phyloP scores from a whole-genome alignment of 768 basidiomycete genomes.

The Tylopilus cervinicoccineus region DNA sequence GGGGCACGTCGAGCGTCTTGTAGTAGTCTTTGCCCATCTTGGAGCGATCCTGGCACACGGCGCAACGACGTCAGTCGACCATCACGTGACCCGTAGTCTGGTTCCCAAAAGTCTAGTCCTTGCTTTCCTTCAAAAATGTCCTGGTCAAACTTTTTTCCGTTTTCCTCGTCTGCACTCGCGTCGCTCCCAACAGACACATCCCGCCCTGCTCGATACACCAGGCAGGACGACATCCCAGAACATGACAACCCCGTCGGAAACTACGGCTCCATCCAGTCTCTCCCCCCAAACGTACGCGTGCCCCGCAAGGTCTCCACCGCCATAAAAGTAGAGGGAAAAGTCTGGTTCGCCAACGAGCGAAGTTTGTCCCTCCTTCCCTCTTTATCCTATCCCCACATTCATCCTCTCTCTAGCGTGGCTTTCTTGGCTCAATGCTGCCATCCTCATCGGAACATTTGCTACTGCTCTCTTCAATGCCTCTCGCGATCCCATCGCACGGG shows the following conservation, averaged over 20 bases:
- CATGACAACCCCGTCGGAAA: slow-evolving; percentile 54
- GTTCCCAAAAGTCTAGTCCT: no score
- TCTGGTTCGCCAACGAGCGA: slow-evolving; percentile 97
- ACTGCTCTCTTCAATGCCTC: slow-evolving; percentile 89
- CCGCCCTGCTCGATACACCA: slow-evolving; percentile 48
- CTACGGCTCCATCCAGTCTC: slow-evolving; percentile 67
- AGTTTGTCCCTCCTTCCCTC: slow-evolving; percentile 43
- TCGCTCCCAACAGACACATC: slow-evolving; percentile 40
- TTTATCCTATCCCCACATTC: not conserved
- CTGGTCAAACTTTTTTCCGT: slow-evolving; percentile 65
- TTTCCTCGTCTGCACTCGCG: slow-evolving; percentile 61
- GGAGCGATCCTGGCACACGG: slow-evolving; percentile 14
- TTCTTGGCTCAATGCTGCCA: slow-evolving; percentile 82
- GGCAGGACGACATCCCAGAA: slow-evolving; percentile 72
- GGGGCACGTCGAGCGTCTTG: slow-evolving; percentile 70
- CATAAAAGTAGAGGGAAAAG: slow-evolving; percentile 88
- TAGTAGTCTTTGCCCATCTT: slow-evolving; percentile 77
- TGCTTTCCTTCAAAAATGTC: slow-evolving; percentile 25
- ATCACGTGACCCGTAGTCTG: no score
- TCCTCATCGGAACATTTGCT: slow-evolving; percentile 81
- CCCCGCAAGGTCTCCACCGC: slow-evolving; percentile 81
- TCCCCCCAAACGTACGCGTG: slow-evolving; percentile 63
- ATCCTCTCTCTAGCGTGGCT: slow-evolving; percentile 69
- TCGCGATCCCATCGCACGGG: slow-evolving; percentile 54
- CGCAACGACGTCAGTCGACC: no score